A percentile compares a stretch with the other conserved stretches of the same genome.
Evolutionary conservation across 371 early-diverging fungal species (phyloP).

Genomic region (Rozella allomycis): DNA sequence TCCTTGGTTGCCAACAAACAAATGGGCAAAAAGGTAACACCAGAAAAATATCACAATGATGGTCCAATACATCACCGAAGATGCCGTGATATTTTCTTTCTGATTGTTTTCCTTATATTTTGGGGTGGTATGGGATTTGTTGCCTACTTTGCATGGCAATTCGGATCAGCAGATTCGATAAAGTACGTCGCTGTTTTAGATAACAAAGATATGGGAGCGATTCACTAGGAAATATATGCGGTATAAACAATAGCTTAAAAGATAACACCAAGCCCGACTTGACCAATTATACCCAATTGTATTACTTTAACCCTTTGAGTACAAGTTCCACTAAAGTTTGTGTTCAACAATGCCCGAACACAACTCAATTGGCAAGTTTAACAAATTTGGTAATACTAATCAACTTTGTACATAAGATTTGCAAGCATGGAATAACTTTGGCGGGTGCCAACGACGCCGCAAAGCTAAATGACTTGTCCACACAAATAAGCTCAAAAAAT

Average conservation of each 20-base stretch:
- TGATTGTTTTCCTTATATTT: constrained; percentile 3
- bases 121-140: constrained; percentile 6
- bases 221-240: constrained; percentile 5
- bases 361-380: too few species aligned
- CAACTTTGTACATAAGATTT: background rate
- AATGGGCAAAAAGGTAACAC: too few species aligned
- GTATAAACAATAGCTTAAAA: constrained; percentile 1
- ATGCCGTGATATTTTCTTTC: constrained; percentile 3
- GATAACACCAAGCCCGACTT: background rate
- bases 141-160: constrained; percentile 2
- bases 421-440: background rate
- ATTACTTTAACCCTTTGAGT: constrained; percentile 2
- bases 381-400: too few species aligned
- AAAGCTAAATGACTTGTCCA: too few species aligned
- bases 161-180: background rate
- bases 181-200: background rate
- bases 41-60: too few species aligned
- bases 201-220: constrained; percentile 3
- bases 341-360: background rate
- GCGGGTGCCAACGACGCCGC: background rate
- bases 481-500: too few species aligned
- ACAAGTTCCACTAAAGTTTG: background rate
- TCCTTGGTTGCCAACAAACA: too few species aligned
- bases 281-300: constrained; percentile 1
- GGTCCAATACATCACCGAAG: constrained; percentile 1